Evolutionary conservation across 2,329 filamentous ascomycete genomes (phyloP).

Genomic region (Colletotrichum costaricense): DNA sequence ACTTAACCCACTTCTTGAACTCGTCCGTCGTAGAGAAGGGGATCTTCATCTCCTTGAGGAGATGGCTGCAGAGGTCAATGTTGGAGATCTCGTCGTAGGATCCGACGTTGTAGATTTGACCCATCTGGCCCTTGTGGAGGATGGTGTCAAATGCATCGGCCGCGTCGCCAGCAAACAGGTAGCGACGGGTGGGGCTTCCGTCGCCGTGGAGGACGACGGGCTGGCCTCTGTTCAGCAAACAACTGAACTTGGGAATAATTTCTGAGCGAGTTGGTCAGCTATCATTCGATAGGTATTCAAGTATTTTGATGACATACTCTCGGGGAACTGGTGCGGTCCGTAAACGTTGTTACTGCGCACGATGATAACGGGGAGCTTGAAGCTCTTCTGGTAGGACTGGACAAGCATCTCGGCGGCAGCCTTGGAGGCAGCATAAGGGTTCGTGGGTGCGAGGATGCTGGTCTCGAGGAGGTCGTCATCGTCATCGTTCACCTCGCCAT

Average conservation of each 20-base stretch:
- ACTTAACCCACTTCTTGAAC: slow-evolving; percentile 74
- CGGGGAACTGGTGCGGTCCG: slow-evolving; percentile 84
- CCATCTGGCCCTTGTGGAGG: slow-evolving; percentile 78
- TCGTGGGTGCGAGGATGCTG: slow-evolving; percentile 81
- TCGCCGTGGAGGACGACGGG: slow-evolving; percentile 82
- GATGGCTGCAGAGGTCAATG: slow-evolving; percentile 72
- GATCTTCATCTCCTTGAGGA: slow-evolving; percentile 73
- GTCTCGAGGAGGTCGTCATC: slow-evolving; percentile 79
- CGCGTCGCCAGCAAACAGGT: slow-evolving; percentile 83
- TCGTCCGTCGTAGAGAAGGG: slow-evolving; percentile 61
- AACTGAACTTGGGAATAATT: slow-evolving; percentile 86
- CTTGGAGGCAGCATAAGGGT: slow-evolving; percentile 85
- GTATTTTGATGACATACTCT: slow-evolving; percentile 67
- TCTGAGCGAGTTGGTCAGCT: slow-evolving; percentile 58
- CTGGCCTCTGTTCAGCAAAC: slow-evolving; percentile 73
- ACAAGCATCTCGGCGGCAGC: slow-evolving; percentile 87
- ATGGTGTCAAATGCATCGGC: slow-evolving; percentile 88
- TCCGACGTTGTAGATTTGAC: slow-evolving; percentile 85
- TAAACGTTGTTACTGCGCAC: slow-evolving; percentile 89
- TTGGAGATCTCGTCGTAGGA: slow-evolving; percentile 84
- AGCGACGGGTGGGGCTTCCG: slow-evolving; percentile 78
- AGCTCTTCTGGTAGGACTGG: slow-evolving; percentile 87
- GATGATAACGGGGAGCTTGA: slow-evolving; percentile 83
- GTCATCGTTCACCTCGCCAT: slow-evolving; percentile 80
- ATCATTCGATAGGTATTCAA: not conserved